These are phyloP conservation scores for Colletotrichum tofieldiae DNA, from an alignment of 2,329 filamentous ascomycete species.

Conservation along the genomic window DNA sequence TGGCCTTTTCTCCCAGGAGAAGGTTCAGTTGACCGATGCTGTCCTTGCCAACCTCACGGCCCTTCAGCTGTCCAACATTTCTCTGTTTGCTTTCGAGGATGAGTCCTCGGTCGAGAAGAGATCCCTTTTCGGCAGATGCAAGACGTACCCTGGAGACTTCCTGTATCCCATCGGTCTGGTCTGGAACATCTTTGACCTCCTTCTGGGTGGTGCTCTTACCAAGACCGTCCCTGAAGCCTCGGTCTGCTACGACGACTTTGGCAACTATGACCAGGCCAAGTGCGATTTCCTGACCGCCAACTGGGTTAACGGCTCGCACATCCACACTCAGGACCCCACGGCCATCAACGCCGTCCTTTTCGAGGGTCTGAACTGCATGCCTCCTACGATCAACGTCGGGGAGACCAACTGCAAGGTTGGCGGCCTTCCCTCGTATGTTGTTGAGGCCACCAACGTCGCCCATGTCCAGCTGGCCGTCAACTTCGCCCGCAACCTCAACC, in stretches of 20 bases:
- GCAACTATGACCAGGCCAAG: constrained; percentile 50
- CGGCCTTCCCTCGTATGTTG: constrained; percentile 49
- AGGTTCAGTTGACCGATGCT: constrained; percentile 54
- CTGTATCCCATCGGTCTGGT: constrained; percentile 49
- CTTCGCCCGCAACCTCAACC: constrained; percentile 59
- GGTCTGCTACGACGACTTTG: constrained; percentile 52
- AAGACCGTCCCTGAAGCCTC: constrained; percentile 53
- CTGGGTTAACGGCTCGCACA: constrained; percentile 49
- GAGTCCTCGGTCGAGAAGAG: constrained; percentile 45
- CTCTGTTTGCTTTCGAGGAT: constrained; percentile 53
- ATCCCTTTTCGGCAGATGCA: constrained; percentile 49
- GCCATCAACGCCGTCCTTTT: constrained; percentile 49
- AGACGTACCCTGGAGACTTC: constrained; percentile 53
- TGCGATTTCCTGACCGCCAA: constrained; percentile 51
- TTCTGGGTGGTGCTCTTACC: constrained; percentile 52
- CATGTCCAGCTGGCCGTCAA: constrained; percentile 56
- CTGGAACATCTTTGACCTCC: constrained; percentile 55
- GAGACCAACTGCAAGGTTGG: constrained; percentile 40
- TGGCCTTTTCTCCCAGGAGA: constrained; percentile 43
- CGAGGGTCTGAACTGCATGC: constrained; percentile 49
- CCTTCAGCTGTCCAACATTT: constrained; percentile 49
- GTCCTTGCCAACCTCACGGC: constrained; percentile 52
- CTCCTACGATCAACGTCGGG: constrained; percentile 41
- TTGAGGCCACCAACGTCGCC: constrained; percentile 53
- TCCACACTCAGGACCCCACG: constrained; percentile 49